These are phyloP conservation scores for Populus tremula DNA, from an alignment of 345 rosid genomes.

Conservation along the genomic window DNA sequence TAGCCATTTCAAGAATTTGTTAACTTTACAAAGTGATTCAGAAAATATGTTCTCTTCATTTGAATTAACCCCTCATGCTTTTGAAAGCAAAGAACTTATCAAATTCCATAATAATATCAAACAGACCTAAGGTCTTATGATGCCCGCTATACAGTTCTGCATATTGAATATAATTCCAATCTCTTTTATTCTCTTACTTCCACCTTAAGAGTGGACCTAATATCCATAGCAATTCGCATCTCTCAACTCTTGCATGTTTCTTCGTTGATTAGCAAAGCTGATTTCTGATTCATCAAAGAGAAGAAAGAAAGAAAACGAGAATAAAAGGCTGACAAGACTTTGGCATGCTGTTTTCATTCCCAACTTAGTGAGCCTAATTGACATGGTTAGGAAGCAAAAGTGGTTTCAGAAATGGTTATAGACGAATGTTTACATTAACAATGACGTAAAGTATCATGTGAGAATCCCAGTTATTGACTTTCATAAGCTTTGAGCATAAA, in stretches of 20 bases:
- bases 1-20: too few relatives aligned
- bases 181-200: background rate
- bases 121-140: background rate
- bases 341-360: background rate
- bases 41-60: background rate
- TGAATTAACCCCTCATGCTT: background rate
- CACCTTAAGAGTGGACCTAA: too few relatives aligned
- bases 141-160: background rate
- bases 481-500: background rate
- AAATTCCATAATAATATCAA: background rate
- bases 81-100: background rate
- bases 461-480: background rate
- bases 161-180: background rate
- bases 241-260: background rate
- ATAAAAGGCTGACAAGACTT: too few relatives aligned
- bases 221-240: background rate
- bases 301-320: too few relatives aligned
- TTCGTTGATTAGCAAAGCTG: too few relatives aligned
- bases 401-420: background rate
- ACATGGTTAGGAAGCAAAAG: background rate
- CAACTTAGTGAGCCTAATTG: background rate
- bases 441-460: background rate
- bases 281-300: too few relatives aligned
- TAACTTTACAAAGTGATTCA: too few relatives aligned
- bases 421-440: background rate